These are phyloP conservation scores for Arachnomyces sp. DNA, from an alignment of 2,329 filamentous ascomycete genomes.

Conservation along the genomic window DNA sequence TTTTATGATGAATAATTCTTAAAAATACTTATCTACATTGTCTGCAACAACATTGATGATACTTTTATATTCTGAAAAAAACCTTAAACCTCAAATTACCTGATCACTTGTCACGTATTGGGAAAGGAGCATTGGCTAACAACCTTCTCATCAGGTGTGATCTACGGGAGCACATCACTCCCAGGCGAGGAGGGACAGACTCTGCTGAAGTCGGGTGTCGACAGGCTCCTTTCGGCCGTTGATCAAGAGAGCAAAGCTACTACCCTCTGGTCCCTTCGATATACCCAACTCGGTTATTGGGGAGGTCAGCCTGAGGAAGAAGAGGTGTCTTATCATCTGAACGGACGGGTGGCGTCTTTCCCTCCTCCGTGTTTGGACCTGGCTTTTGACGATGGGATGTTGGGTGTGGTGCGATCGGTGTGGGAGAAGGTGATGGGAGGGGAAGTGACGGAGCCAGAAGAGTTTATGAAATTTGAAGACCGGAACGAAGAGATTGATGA, in stretches of 20 bases:
- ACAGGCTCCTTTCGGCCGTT: constrained; percentile 35
- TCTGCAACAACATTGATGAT: constrained; percentile 89
- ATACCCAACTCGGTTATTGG: constrained; percentile 38
- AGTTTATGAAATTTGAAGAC: constrained; percentile 74
- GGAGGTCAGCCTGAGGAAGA: constrained; percentile 9
- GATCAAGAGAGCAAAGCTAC: constrained; percentile 23
- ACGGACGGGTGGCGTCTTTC: constrained; percentile 48
- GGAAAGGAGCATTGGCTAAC: constrained; percentile 27
- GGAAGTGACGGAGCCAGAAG: constrained; percentile 40
- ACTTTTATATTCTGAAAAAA: constrained; percentile 23
- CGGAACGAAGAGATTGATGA: constrained; percentile 57
- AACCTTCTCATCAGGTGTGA: constrained; percentile 41
- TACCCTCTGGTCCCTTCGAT: constrained; percentile 48
- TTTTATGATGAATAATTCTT: constrained; percentile 75
- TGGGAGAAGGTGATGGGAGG: constrained; percentile 60
- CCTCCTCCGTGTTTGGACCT: constrained; percentile 56
- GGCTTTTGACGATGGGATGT: constrained; percentile 62
- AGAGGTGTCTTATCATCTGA: constrained; percentile 17
- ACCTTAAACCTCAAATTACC: too few relatives aligned
- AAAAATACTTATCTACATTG: constrained; percentile 99
- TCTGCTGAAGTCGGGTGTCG: constrained; percentile 31
- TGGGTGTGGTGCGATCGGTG: constrained; percentile 60
- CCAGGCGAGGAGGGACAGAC: constrained; percentile 30
- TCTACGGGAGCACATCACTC: constrained; percentile 47
- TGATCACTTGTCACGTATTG: constrained; percentile 12